Base-by-base conservation (phyloP, 306 rosid genomes). In the Glycyrrhiza uralensis region DNA sequence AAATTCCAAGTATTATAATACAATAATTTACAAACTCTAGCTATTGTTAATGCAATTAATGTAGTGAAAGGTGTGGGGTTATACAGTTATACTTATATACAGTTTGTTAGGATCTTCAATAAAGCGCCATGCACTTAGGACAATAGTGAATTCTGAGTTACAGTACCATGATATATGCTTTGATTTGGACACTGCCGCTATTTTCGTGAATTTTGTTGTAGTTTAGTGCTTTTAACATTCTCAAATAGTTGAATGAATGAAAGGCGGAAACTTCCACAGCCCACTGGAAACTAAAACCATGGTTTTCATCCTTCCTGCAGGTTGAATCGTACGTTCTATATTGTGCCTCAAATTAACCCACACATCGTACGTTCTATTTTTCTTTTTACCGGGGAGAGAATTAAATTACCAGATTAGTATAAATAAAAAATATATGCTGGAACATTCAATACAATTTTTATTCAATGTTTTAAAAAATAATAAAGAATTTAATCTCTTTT, bases 231-330 rank as follows among this genome's bases (percentile, higher is more conserved):
- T 42, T 14, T 20, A 51, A n/a, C 24, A 29, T 36, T 42, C 24
- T 51, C 1, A n/a, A n/a, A n/a, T n/a, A n/a, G n/a, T n/a, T n/a
- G n/a, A n/a, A n/a, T n/a, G n/a, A 30, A 15, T n/a, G 11, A 35
- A 55, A 44, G 58, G 62, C 15, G 42, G 59, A 57, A 66, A 66
- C n/a, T 19, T 59, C 7, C 18, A 26, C 44, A 58, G 83, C 72
- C 75, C 79, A 79, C 20, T 49, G 76, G 22, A 79, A 28, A 57
- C 28, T 66, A 73, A 74, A 79, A 74, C 72, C 83, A 57, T 42
- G 52, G 26, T 14, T 3, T 19, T 12, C 19, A 7, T 6, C 18
- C 10, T 39, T 23, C 2, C 35, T 2, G 9, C 22, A 3, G 36
- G 7, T 60, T 63, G 78, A 72, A 64, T 46, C 74, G 60, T 45